A percentile compares a stretch with the other conserved stretches of the same genome.
phyloP scores from a whole-genome alignment of 345 rosid species.

The Populus simonii region DNA sequence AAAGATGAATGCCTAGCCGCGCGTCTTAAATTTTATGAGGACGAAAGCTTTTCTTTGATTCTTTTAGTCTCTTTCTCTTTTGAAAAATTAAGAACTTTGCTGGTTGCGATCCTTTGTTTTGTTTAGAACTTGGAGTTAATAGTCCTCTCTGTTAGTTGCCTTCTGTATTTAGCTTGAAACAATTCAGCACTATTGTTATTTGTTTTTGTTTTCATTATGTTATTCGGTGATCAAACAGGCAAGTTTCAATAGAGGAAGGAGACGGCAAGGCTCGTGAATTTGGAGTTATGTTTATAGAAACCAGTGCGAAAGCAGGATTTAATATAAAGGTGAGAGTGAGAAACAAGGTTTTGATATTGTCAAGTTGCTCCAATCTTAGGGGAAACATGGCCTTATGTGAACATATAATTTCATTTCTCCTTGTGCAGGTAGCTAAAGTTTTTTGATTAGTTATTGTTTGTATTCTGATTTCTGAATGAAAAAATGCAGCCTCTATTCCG shows the following conservation, averaged over 20 bases:
- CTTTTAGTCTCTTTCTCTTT: no score
- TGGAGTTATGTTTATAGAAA: constrained; percentile 89
- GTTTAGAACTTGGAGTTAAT: background rate
- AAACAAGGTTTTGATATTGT: background rate
- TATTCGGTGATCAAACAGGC: constrained; percentile 45
- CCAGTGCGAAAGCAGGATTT: constrained; percentile 96
- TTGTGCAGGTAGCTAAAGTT: background rate
- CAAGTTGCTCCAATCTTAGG: background rate
- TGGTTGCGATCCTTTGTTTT: no score
- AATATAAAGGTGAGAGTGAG: constrained; percentile 69
- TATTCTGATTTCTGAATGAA: background rate
- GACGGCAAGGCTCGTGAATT: constrained; percentile 75
- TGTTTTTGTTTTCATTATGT: background rate
- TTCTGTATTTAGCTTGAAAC: background rate
- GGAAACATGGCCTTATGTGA: no score
- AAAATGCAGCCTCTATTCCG: constrained; percentile 81
- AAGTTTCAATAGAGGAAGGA: constrained; percentile 96
- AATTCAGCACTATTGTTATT: background rate
- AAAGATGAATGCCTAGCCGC: background rate
- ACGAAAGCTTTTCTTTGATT: background rate
- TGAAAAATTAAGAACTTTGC: no score
- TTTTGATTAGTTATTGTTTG: background rate
- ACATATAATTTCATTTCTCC: no score
- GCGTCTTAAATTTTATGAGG: background rate
- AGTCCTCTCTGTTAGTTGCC: background rate